A percentile compares a stretch with the other conserved stretches of the same genome.
These are phyloP conservation scores for Pneumocystis wakefieldiae DNA, from an alignment of 1,139 yeast species.

Conservation along the genomic window DNA sequence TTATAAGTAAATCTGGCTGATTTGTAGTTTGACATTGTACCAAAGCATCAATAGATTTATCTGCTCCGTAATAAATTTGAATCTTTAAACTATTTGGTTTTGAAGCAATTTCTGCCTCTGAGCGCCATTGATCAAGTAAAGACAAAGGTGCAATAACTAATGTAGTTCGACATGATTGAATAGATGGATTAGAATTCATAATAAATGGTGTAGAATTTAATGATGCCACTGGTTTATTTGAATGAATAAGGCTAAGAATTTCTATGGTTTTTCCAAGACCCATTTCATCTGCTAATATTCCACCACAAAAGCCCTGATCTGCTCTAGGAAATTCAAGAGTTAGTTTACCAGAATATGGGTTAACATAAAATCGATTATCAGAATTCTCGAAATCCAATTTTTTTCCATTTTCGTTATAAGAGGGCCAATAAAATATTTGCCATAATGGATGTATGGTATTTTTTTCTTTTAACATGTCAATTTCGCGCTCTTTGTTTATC, in stretches of 20 bases:
- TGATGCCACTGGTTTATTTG: conserved; percentile 10
- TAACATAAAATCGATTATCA: conserved; percentile 45
- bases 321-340: conserved; percentile 46
- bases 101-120: conserved; percentile 48
- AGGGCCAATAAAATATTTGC: conserved; percentile 70
- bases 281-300: conserved; percentile 95
- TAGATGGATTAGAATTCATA: conserved; percentile 8
- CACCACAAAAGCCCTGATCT: conserved; percentile 47
- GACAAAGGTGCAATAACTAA: conserved; percentile 86
- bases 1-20: conserved; percentile 56
- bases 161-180: conserved; percentile 57
- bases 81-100: conserved; percentile 19
- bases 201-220: conserved; percentile 2
- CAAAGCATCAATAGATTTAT: conserved; percentile 30
- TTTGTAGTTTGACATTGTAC: conserved; percentile 27
- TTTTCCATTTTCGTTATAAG: conserved; percentile 18
- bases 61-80: conserved; percentile 59
- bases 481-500: conserved; percentile 40
- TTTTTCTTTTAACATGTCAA: conserved; percentile 22
- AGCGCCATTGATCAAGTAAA: conserved; percentile 76
- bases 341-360: conserved; percentile 69
- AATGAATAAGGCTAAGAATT: conserved; percentile 52
- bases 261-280: conserved; percentile 90
- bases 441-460: conserved; percentile 73
- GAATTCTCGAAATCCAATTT: conserved; percentile 5